A percentile compares a stretch with the other conserved stretches of the same genome.
phyloP scores from a whole-genome alignment of 768 basidiomycete species.

The Boletus vinaceobasis region DNA sequence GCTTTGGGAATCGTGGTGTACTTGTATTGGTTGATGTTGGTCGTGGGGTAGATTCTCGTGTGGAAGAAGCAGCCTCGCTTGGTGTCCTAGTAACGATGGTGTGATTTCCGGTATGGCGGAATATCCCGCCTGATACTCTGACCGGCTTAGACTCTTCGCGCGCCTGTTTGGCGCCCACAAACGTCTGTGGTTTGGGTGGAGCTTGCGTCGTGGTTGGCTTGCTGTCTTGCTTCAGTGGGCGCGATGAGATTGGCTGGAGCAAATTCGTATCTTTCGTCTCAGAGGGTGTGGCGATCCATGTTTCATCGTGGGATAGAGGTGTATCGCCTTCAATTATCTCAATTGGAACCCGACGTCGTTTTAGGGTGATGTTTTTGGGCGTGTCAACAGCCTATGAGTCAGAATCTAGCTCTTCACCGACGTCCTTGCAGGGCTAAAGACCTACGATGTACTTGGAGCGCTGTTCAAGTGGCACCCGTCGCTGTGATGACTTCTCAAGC shows the following conservation, averaged over 20 bases:
- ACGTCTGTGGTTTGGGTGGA: conserved; percentile 35
- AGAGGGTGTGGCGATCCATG: not conserved
- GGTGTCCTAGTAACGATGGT: conserved; percentile 48
- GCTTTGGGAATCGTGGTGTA: conserved; percentile 16
- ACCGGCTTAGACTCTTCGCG: conserved; percentile 45
- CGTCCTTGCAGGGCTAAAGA: not conserved
- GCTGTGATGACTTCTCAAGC: conserved; percentile 39
- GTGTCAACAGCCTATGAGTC: conserved; percentile 7
- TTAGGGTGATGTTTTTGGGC: conserved; percentile 21
- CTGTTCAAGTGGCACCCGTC: conserved; percentile 30
- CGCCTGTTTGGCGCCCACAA: conserved; percentile 56
- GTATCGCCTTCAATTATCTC: conserved; percentile 46
- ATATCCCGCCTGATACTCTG: conserved; percentile 68
- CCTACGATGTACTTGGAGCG: conserved; percentile 33
- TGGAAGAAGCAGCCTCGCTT: conserved; percentile 3
- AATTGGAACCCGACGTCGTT: conserved; percentile 62
- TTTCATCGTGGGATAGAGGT: not conserved
- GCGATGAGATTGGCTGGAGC: conserved; percentile 41
- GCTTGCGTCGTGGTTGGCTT: conserved; percentile 1
- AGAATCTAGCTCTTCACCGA: conserved; percentile 3
- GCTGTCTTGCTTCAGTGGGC: conserved; percentile 24
- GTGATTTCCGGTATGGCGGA: conserved; percentile 58
- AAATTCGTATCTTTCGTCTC: conserved; percentile 21
- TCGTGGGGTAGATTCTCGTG: conserved; percentile 1
- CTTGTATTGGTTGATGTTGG: conserved; percentile 2